Evolutionary conservation across 345 rosid genomes (phyloP).

Genomic region (Hibiscus mutabilis): DNA sequence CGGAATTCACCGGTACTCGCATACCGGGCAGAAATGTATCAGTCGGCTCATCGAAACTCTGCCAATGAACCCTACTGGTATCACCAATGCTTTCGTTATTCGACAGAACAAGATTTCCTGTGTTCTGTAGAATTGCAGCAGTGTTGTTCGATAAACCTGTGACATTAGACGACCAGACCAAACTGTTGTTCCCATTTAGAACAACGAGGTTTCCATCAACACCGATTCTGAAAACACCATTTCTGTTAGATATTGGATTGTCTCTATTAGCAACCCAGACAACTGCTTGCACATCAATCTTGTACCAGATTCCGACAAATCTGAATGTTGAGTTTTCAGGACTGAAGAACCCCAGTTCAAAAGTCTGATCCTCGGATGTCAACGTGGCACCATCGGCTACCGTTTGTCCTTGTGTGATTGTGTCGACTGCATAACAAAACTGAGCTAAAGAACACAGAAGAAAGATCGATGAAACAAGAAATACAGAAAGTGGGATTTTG

Average conservation of each 20-base stretch:
- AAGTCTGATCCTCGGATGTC: constrained; percentile 24
- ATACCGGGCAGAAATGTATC: constrained; percentile 56
- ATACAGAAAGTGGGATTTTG: constrained; percentile 15
- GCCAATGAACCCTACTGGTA: constrained; percentile 29
- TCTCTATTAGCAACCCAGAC: constrained; percentile 78
- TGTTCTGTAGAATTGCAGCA: constrained; percentile 20
- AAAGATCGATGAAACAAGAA: constrained; percentile 17
- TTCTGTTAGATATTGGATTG: constrained; percentile 29
- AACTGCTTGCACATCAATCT: constrained; percentile 22
- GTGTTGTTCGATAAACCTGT: constrained; percentile 25
- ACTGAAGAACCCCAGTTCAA: constrained; percentile 59
- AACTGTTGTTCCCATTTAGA: constrained; percentile 24
- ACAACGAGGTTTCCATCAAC: constrained; percentile 50
- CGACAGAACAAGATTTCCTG: constrained; percentile 33
- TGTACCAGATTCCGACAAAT: constrained; percentile 66
- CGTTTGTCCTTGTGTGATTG: constrained; percentile 29
- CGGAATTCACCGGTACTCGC: constrained; percentile 40
- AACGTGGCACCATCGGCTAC: constrained; percentile 46
- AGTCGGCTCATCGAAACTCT: constrained; percentile 54
- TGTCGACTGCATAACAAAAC: constrained; percentile 23
- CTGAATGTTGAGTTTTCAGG: constrained; percentile 33
- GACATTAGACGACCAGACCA: constrained; percentile 45
- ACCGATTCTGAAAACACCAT: constrained; percentile 38
- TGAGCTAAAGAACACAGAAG: constrained; percentile 14
- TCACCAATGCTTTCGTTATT: constrained; percentile 17